phyloP scores from a whole-genome alignment of 257 asterid species.

The Penstemon davidsonii region DNA sequence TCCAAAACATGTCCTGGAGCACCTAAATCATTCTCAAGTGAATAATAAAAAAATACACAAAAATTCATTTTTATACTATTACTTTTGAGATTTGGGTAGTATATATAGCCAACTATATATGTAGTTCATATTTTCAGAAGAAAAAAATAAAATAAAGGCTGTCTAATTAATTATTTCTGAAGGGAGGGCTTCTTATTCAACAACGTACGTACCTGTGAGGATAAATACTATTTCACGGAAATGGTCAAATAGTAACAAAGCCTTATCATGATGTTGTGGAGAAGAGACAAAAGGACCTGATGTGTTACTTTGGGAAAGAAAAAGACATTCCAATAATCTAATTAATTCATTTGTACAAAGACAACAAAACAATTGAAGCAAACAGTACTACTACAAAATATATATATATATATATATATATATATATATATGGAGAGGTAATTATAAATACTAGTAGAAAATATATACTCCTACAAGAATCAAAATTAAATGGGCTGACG shows the following conservation, averaged over 20 bases:
- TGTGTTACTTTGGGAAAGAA: conserved; percentile 28
- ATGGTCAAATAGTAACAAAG: conserved; percentile 30
- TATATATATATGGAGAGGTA: no score
- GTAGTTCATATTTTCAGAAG: no score
- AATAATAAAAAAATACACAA: no score
- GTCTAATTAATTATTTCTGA: no score
- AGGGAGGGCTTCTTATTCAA: neutral
- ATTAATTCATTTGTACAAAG: neutral
- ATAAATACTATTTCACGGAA: conserved; percentile 9
- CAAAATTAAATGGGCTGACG: conserved; percentile 4
- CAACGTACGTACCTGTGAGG: neutral
- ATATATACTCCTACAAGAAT: no score
- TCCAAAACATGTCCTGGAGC: no score
- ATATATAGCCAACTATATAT: no score
- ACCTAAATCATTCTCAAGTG: no score
- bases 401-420: neutral
- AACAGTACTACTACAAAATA: neutral
- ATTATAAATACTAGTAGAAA: neutral
- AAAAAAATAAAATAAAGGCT: no score
- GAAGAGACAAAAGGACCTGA: conserved; percentile 36
- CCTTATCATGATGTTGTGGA: conserved; percentile 27
- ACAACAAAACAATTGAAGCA: conserved; percentile 8
- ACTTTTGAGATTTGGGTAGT: no score
- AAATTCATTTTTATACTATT: no score
- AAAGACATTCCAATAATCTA: conserved; percentile 29